Base-by-base conservation (phyloP, 768 basidiomycete genomes). In the Trametes gibbosa region DNA sequence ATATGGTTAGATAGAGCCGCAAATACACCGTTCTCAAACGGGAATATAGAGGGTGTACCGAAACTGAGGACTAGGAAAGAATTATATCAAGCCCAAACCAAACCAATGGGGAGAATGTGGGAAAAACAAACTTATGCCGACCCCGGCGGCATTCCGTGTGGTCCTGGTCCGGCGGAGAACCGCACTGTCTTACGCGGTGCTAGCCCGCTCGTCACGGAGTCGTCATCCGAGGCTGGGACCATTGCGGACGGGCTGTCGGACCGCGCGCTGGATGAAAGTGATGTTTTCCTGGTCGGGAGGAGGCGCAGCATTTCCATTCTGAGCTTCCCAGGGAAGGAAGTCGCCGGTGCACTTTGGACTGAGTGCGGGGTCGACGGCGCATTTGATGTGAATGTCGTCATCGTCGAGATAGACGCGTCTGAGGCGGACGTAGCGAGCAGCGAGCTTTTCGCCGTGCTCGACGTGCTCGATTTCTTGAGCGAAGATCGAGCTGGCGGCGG, bases 401-500 rank as follows among this genome's bases (percentile, higher is more conserved):
- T 55, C 19, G 64, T 65, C n/a, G 61, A 62, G 4, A 81, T 77
- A 5, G 82, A 81, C 17, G 74, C 75, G 42, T 69, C 65, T 23
- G 70, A 69, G 29, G 73, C 74, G 1, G 75, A 75, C 35, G 74
- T 74, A 0, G 65, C 62, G 25, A 64, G 62, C 41, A 62, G 63
- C 39, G 74, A 63, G 24, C 68, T 67, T 7, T 73, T 69, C n/a
- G 77, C 70, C n/a, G 74, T 73, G 1, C 75, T 70, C 4, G 77
- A 54, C 16, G 65, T 46, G 37, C 72, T 72, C 16, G 79, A 69
- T 67, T 84, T 83, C 72, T 88, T 89, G 65, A 87, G 74, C 6
- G 86, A 86, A 4, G 87, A 86, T 45, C 85, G 86, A 27, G 77
- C 61, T 2, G 87, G 86, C 6, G 84, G 81, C 10, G 84, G 83